Conservation (phyloP, 2,329 filamentous ascomycete genomes). For the Pseudocercospora pini-densiflorae region DNA sequence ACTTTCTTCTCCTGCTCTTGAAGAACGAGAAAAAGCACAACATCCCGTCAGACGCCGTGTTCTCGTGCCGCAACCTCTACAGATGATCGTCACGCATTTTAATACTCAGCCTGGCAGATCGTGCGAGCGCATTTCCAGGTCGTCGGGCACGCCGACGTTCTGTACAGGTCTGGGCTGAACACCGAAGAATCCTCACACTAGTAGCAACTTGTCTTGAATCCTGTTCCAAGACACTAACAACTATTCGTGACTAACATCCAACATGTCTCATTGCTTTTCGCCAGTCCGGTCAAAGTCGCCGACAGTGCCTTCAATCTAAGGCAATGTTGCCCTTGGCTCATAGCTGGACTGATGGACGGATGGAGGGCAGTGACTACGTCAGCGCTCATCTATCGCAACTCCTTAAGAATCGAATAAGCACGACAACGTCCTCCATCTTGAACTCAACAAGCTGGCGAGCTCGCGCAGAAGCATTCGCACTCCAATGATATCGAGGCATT, state of each 20-base stretch:
- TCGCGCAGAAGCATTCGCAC: too few species aligned
- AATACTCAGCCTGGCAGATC: neutral
- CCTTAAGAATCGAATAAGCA: too few species aligned
- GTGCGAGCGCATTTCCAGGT: neutral
- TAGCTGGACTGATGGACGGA: too few species aligned
- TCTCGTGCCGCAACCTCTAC: neutral
- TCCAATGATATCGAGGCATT: too few species aligned
- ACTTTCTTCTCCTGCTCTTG: too few species aligned
- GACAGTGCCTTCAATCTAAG: neutral
- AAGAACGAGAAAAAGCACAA: too few species aligned
- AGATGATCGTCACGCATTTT: neutral
- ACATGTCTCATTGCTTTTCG: neutral
- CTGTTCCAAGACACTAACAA: conserved; percentile 44
- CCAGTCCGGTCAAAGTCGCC: neutral
- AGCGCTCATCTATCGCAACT: too few species aligned
- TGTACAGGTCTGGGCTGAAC: neutral
- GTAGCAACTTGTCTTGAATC: neutral
- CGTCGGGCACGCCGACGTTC: neutral
- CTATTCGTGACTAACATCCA: neutral
- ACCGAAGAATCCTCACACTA: neutral
- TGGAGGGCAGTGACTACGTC: too few species aligned
- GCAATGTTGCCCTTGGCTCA: neutral
- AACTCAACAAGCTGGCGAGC: too few species aligned
- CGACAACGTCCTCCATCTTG: too few species aligned
- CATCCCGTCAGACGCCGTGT: neutral